Evolutionary conservation across 140 eudicot genomes (phyloP).

Genomic region (Oenanthe javanica): DNA sequence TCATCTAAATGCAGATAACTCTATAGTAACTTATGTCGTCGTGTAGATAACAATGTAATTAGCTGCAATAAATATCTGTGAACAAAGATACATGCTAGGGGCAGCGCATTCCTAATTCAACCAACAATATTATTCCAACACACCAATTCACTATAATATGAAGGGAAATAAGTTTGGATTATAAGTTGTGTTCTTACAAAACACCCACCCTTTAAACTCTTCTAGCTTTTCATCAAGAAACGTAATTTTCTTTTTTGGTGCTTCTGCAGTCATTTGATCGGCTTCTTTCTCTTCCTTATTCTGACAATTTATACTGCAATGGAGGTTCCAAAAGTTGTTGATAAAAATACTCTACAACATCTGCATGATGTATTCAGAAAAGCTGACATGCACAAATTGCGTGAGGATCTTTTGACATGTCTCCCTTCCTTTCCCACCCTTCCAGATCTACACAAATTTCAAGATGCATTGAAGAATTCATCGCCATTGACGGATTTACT

Average conservation of each 20-base stretch:
- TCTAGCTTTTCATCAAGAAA: too few species aligned
- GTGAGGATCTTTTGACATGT: slow-evolving; percentile 56
- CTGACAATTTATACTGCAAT: slow-evolving; percentile 80
- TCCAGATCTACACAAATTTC: slow-evolving; percentile 69
- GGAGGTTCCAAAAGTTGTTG: slow-evolving; percentile 72
- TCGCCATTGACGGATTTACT: slow-evolving; percentile 44
- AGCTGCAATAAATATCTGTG: not conserved
- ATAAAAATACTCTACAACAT: slow-evolving; percentile 44
- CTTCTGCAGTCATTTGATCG: slow-evolving; percentile 84
- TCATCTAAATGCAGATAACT: not conserved
- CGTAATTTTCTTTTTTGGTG: not conserved
- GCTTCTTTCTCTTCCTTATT: slow-evolving; percentile 83
- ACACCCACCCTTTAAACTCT: not conserved
- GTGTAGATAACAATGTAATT: not conserved
- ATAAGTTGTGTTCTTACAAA: not conserved
- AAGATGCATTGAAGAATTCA: slow-evolving; percentile 55
- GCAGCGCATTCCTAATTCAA: not conserved
- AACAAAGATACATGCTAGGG: not conserved
- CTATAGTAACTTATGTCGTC: not conserved
- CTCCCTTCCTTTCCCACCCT: slow-evolving; percentile 70
- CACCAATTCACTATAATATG: not conserved
- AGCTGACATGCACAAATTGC: slow-evolving; percentile 70
- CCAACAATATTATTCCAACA: not conserved
- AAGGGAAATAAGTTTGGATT: not conserved
- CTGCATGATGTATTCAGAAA: slow-evolving; percentile 58